Base-by-base conservation (phyloP, 108 stramenopile genomes). In the Cyclotella choctawhatcheeana region DNA sequence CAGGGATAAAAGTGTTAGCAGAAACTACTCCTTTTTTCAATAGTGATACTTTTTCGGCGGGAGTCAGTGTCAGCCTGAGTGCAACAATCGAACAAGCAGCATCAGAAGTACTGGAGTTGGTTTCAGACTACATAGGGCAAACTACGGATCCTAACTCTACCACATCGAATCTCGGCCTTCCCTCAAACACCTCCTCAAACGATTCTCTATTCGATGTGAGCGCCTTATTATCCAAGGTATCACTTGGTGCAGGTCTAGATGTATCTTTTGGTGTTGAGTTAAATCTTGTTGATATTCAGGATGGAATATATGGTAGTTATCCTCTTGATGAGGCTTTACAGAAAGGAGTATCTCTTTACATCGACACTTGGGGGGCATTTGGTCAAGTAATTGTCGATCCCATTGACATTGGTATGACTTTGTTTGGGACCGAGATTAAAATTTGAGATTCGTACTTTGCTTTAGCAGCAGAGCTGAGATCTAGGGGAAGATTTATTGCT, bases 391-490 rank as follows among this genome's bases (percentile, higher is more conserved):
- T 50, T 12, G 51, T 74, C 13, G 73, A 74, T 21, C 73, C 73
- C 0, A 65, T 74, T 22, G 32, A 63, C 31, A 17, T 74, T n/a
- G 35, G 3, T 14, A 6, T 74, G 30, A 54, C 22, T 21, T 14
- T 50, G n/a, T 40, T 26, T 18, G 35, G 18, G 1, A 17, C 44
- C 13, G 25, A 48, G 0, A 25, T 66, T 24, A 34, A 35, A 37
- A 52, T 74, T 16, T 51, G 48, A 7, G 73, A 74, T 20, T 67
- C 73, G 34, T 22, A 44, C 30, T 13, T 74, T 14, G 64, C 52
- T 18, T 16, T 74, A 7, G 16, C 53, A n/a, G 52, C 54, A 18
- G 73, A 74, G 1, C 34, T 74, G 22, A 24, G 73, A 7, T 66
- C 64, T 30, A 10, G 13, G 34, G 73, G 73, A 31, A 32, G 20